phyloP scores from a whole-genome alignment of 2,329 filamentous ascomycete genomes.

The Venturia oleaginea region DNA sequence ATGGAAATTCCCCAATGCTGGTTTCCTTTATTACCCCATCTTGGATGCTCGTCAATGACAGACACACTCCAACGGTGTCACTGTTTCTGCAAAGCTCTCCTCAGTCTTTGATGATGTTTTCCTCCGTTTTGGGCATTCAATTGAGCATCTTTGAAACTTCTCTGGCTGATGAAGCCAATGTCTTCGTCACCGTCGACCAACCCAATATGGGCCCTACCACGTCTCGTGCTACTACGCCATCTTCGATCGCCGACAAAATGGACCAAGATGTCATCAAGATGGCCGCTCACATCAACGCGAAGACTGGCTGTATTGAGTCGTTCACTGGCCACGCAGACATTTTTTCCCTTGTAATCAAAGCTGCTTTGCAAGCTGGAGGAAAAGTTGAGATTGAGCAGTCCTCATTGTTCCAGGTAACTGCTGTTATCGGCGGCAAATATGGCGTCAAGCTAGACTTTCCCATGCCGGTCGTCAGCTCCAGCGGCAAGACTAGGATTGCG shows the following conservation, averaged over 20 bases:
- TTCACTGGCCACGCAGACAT: slow-evolving; percentile 11
- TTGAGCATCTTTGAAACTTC: slow-evolving; percentile 17
- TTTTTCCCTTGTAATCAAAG: slow-evolving; percentile 3
- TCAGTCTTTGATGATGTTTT: neutral
- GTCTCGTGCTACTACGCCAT: neutral
- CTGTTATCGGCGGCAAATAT: slow-evolving; percentile 9
- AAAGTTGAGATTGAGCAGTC: slow-evolving; percentile 6
- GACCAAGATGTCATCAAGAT: neutral
- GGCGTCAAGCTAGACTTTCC: slow-evolving; percentile 17
- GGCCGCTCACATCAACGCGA: neutral
- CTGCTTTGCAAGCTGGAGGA: neutral
- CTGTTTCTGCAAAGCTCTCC: slow-evolving; percentile 1
- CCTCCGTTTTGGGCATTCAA: neutral
- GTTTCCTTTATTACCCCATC: slow-evolving; percentile 4
- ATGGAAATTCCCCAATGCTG: slow-evolving; percentile 1
- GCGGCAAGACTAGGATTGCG: slow-evolving; percentile 22
- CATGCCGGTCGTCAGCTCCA: slow-evolving; percentile 18
- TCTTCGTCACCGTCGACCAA: slow-evolving; percentile 22
- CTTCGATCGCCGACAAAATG: neutral
- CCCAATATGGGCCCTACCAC: slow-evolving; percentile 20
- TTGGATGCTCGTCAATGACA: neutral
- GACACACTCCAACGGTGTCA: neutral
- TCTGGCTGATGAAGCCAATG: slow-evolving; percentile 16
- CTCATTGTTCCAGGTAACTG: slow-evolving; percentile 16
- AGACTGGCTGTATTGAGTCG: neutral